Percentiles rank a stretch among this genome's conserved stretches.
phyloP scores from a whole-genome alignment of 208 protist genomes.

The Leishmania lainsoni region DNA sequence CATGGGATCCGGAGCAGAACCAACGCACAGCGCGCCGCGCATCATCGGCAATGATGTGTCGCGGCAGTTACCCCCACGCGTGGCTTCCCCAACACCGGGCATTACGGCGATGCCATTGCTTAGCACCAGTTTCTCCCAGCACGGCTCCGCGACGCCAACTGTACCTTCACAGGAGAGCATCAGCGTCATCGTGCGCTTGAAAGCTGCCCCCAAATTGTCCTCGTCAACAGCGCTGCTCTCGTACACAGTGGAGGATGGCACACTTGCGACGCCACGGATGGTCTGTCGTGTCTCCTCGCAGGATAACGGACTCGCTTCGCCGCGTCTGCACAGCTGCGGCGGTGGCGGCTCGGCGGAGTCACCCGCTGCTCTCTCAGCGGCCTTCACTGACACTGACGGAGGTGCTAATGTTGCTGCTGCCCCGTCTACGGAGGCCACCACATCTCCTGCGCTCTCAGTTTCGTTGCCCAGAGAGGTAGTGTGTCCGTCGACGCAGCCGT shows the following conservation, averaged over 20 bases:
- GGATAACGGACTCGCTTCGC: not conserved
- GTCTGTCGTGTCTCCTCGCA: slow-evolving; percentile 1
- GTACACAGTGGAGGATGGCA: slow-evolving; percentile 22
- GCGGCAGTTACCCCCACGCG: not conserved
- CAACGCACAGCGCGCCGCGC: not conserved
- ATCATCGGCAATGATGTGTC: too few relatives aligned
- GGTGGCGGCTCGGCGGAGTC: not conserved
- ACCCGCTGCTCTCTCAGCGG: not conserved
- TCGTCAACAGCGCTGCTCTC: slow-evolving; percentile 8
- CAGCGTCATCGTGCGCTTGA: slow-evolving; percentile 45
- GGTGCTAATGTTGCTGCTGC: not conserved
- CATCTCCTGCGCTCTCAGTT: not conserved
- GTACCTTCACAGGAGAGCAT: slow-evolving; percentile 32
- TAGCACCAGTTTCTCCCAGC: not conserved
- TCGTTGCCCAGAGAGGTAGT: not conserved
- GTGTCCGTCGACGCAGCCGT: not conserved
- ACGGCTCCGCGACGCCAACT: not conserved
- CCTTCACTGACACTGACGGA: not conserved
- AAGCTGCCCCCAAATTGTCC: not conserved
- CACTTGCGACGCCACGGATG: slow-evolving; percentile 21
- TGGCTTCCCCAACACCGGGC: not conserved
- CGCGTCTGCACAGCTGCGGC: not conserved
- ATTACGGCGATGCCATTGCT: not conserved
- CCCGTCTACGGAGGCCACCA: not conserved
- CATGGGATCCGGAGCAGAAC: not conserved